Evolutionary conservation across 2,329 filamentous ascomycete species (phyloP), one percentile per base, ranked within the genome.

Genomic region (Trichoderma arundinaceum): DNA sequence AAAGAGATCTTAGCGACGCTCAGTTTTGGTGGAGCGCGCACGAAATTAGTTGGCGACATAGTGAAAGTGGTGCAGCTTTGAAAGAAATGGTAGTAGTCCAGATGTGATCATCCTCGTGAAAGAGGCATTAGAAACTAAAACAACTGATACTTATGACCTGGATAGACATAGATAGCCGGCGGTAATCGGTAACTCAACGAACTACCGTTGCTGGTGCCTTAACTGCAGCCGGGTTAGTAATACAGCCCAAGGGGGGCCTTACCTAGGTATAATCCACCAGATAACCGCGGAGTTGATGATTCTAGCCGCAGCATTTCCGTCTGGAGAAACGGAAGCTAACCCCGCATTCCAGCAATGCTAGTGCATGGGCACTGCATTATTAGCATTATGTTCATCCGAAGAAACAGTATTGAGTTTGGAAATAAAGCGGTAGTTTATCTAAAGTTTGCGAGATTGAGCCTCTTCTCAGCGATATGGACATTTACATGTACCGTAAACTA

Each of bases 1-100:
- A 46, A 63, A 1, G 60, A 63, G 32, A 63, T 17, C 35, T 46
- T 54, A 28, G 49, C 60, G 46, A 53, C 35, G 9, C 15, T 35
- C 10, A 41, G 33, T 17, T 46, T 32, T 35, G 54, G 54, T 3
- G 54, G 41, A 35, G 41, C 4, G 28, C 39, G 39, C 4, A 7
- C 41, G 46, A 58, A 58, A 10, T 33, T 58, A 7, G 39, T 32
- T 8, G 54, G 33, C 19, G 41, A 35, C 54, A 58, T 58, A 28
- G 28, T 46, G 41, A 19, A 10, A 46, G 32, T 33, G 7, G 22
- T 12, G 10, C n/a, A 15, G 22, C 22, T 32, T 49, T 8, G 22
- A 28, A 32, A n/a, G 22, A 1, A 49, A 22, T 3, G 35, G 1
- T 0, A 3, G 2, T 39, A 10, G 39, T 7, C 6, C 17, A 9